phyloP scores from a whole-genome alignment of 164 flowering plant species.

The Berberis thunbergii region DNA sequence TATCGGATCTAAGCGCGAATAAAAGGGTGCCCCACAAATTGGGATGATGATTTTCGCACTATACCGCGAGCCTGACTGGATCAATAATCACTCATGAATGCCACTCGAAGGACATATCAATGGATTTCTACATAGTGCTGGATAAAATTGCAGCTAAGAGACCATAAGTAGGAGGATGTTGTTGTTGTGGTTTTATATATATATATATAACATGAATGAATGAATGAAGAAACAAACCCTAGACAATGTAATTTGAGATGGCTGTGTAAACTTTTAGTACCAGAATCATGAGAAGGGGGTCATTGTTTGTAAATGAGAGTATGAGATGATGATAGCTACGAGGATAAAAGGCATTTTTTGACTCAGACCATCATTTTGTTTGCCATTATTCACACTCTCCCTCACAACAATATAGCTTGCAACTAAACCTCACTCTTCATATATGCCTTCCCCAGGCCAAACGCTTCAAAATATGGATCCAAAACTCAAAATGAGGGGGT shows the following conservation, averaged over 20 bases:
- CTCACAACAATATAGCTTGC: not conserved
- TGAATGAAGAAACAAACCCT: slow-evolving; percentile 2
- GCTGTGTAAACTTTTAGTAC: slow-evolving; percentile 45
- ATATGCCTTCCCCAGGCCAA: no score
- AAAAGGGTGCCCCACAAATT: no score
- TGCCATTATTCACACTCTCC: slow-evolving; percentile 37
- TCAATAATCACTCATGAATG: no score
- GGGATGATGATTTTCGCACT: no score
- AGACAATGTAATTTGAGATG: slow-evolving; percentile 16
- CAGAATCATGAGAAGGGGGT: slow-evolving; percentile 35
- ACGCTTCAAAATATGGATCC: no score
- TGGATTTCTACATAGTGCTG: slow-evolving; percentile 7
- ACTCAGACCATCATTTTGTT: slow-evolving; percentile 54
- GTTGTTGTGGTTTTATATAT: not conserved
- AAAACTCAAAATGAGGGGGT: no score
- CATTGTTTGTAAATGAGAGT: slow-evolving; percentile 10
- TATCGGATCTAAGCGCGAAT: no score
- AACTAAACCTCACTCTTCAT: no score
- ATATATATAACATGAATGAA: not conserved
- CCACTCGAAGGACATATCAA: not conserved
- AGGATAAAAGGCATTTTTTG: slow-evolving; percentile 43
- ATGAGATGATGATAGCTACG: slow-evolving; percentile 12
- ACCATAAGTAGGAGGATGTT: not conserved
- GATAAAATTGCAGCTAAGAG: slow-evolving; percentile 3
- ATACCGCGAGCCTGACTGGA: no score